Percentiles rank a stretch among this genome's conserved stretches.
Evolutionary conservation across 2,329 filamentous ascomycete species (phyloP).

Genomic region (Cryoendolithus antarcticus): DNA sequence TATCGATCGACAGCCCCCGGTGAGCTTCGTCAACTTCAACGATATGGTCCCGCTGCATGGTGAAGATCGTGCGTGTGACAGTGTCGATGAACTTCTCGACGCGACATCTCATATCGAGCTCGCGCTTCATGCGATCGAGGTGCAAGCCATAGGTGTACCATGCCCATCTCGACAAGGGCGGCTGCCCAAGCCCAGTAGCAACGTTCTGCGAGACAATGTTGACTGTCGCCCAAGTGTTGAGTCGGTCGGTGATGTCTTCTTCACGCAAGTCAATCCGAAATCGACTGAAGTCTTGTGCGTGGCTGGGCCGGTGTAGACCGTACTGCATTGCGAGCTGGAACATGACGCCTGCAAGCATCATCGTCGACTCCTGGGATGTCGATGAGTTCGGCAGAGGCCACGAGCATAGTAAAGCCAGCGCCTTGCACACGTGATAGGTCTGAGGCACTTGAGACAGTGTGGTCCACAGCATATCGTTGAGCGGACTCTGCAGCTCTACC

Average conservation of each 20-base stretch:
- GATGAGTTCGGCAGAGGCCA: conserved; percentile 77
- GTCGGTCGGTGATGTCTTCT: conserved; percentile 65
- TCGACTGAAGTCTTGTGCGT: conserved; percentile 72
- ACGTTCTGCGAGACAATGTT: conserved; percentile 72
- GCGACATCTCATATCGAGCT: conserved; percentile 55
- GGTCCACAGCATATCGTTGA: conserved; percentile 63
- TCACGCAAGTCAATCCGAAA: conserved; percentile 55
- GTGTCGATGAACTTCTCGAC: conserved; percentile 68
- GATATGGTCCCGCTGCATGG: conserved; percentile 60
- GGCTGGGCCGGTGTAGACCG: conserved; percentile 66
- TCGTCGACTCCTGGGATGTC: conserved; percentile 66
- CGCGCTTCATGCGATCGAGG: conserved; percentile 45
- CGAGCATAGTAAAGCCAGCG: conserved; percentile 64
- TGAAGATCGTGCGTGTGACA: conserved; percentile 67
- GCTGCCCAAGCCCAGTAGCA: conserved; percentile 70
- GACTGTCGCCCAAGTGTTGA: conserved; percentile 73
- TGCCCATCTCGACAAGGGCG: conserved; percentile 39
- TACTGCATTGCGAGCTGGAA: conserved; percentile 80
- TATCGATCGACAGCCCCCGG: conserved; percentile 24
- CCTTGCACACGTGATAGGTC: conserved; percentile 71
- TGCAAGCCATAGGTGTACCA: conserved; percentile 67
- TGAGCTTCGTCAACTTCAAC: conserved; percentile 33
- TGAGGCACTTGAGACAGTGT: conserved; percentile 67
- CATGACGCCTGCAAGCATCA: conserved; percentile 71
- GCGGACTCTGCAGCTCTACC: conserved; percentile 49